Percentiles rank a stretch among this genome's conserved stretches.
Conservation (phyloP, 2,329 filamentous ascomycete genomes). For the Pestalotiopsis sp. region DNA sequence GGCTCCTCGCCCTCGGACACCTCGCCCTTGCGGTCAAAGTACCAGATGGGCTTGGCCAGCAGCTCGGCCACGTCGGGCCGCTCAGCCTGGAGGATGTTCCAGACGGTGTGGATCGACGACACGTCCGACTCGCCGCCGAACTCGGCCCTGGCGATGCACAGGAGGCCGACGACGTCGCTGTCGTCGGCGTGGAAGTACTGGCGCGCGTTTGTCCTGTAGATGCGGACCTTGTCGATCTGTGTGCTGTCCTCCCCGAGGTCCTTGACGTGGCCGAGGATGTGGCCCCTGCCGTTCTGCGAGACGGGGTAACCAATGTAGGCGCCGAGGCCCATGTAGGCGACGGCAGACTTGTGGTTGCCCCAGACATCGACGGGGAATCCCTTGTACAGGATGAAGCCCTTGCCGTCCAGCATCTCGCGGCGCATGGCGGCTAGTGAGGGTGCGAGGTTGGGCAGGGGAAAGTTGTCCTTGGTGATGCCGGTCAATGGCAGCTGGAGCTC, state of each 20-base stretch:
- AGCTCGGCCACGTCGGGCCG: constrained; percentile 78
- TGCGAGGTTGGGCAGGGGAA: constrained; percentile 60
- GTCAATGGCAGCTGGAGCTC: constrained; percentile 62
- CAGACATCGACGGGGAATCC: constrained; percentile 77
- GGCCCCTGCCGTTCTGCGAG: constrained; percentile 78
- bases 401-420: constrained; percentile 75
- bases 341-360: constrained; percentile 78
- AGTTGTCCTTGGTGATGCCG: constrained; percentile 62
- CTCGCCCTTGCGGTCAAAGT: constrained; percentile 91
- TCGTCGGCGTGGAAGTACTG: constrained; percentile 90
- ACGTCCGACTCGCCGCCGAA: constrained; percentile 86
- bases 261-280: constrained; percentile 88
- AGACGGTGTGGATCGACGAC: constrained; percentile 77
- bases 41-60: constrained; percentile 80
- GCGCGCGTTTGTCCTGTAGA: constrained; percentile 84
- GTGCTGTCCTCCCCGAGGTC: constrained; percentile 81
- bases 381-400: constrained; percentile 90
- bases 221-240: constrained; percentile 84
- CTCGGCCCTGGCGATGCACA: constrained; percentile 77
- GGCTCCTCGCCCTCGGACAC: constrained; percentile 73
- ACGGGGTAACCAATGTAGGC: constrained; percentile 88
- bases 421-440: constrained; percentile 57
- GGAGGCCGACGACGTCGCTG: constrained; percentile 78
- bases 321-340: constrained; percentile 88
- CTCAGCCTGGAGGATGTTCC: constrained; percentile 76